These are phyloP conservation scores for Strobilomyces echinocephalus DNA, from an alignment of 768 basidiomycete species.

Conservation along the genomic window DNA sequence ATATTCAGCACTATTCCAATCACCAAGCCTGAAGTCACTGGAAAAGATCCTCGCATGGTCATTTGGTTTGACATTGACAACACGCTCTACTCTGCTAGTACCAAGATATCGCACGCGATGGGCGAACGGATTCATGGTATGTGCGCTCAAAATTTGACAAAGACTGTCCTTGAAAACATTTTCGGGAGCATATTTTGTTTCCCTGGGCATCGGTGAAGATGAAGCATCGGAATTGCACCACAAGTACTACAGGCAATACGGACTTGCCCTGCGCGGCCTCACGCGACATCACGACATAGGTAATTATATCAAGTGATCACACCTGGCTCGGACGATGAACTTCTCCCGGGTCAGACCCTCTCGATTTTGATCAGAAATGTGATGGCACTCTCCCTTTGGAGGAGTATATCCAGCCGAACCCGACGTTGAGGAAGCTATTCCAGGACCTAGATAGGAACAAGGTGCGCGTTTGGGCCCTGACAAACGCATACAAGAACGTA, in stretches of 20 bases:
- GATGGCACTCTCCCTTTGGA: constrained; percentile 82
- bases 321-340: not conserved
- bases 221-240: constrained; percentile 67
- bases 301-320: constrained; percentile 20
- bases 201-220: constrained; percentile 60
- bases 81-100: constrained; percentile 75
- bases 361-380: constrained; percentile 81
- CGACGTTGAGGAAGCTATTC: constrained; percentile 58
- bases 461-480: constrained; percentile 78
- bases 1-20: not conserved
- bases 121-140: constrained; percentile 71
- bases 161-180: not conserved
- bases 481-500: constrained; percentile 78
- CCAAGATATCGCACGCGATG: constrained; percentile 76
- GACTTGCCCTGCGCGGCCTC: constrained; percentile 76
- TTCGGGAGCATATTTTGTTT: constrained; percentile 64
- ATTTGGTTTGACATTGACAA: constrained; percentile 89
- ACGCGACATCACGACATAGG: constrained; percentile 73
- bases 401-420: constrained; percentile 65
- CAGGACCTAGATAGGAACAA: constrained; percentile 76
- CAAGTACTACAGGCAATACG: constrained; percentile 75
- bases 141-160: constrained; percentile 4
- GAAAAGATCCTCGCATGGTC: constrained; percentile 51
- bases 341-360: constrained; percentile 50
- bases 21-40: not conserved